phyloP scores from a whole-genome alignment of 768 basidiomycete species.

The Mycena pura region DNA sequence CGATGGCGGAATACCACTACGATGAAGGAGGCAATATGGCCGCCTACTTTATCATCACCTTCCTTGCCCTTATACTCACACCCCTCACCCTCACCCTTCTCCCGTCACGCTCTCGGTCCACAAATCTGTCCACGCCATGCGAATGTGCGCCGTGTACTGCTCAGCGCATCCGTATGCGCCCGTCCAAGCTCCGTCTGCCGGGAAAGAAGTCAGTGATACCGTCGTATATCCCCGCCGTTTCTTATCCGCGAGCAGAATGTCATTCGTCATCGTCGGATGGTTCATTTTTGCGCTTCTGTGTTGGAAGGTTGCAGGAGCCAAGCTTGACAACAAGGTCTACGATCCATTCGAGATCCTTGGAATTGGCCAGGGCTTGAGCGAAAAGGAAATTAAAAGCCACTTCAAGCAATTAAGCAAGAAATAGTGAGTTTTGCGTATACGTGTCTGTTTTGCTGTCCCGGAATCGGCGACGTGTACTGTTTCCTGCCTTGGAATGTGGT shows the following conservation, averaged over 20 bases:
- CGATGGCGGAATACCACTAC: constrained; percentile 84
- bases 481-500: neutral
- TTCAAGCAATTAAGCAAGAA: constrained; percentile 90
- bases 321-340: constrained; percentile 76
- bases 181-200: constrained; percentile 55
- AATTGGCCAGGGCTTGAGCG: constrained; percentile 69
- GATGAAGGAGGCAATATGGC: constrained; percentile 89
- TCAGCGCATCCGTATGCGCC: constrained; percentile 55
- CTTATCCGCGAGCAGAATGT: constrained; percentile 49
- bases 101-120: constrained; percentile 37
- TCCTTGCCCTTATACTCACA: constrained; percentile 82
- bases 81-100: constrained; percentile 72
- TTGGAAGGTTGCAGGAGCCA: constrained; percentile 66
- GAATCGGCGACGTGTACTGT: constrained; percentile 7
- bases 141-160: constrained; percentile 67
- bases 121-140: constrained; percentile 55
- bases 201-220: constrained; percentile 54
- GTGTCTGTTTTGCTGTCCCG: constrained; percentile 8
- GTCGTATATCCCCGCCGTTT: neutral
- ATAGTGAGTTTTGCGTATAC: constrained; percentile 59
- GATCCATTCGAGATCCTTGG: constrained; percentile 96
- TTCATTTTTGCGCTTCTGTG: constrained; percentile 66
- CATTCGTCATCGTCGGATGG: constrained; percentile 78
- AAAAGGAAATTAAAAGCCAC: constrained; percentile 95
- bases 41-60: constrained; percentile 89